Conservation (phyloP, 352 stramenopile species). For the Globisporangium nunn region DNA sequence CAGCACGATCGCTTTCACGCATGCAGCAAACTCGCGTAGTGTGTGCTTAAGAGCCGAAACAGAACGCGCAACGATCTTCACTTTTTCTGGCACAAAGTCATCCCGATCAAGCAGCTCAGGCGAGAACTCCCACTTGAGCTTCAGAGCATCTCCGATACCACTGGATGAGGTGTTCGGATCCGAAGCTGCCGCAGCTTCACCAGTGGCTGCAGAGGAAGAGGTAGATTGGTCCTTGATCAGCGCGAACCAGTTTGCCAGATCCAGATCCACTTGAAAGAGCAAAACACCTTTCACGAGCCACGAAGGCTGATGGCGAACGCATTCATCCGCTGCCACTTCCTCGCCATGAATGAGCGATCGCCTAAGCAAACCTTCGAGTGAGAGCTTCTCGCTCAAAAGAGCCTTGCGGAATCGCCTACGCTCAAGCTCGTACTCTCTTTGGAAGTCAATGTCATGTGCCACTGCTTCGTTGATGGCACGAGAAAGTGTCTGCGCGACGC, state of each 20-base stretch:
- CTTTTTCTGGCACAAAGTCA: constrained; percentile 35
- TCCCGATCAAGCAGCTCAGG: constrained; percentile 34
- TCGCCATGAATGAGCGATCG: neutral
- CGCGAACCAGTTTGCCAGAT: constrained; percentile 63
- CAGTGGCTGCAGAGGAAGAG: too few species aligned
- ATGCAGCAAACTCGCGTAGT: neutral
- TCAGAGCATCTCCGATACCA: neutral
- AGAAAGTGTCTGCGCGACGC: constrained; percentile 21
- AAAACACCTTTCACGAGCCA: constrained; percentile 18
- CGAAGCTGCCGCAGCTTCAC: neutral
- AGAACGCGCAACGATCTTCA: constrained; percentile 16
- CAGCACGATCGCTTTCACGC: constrained; percentile 25
- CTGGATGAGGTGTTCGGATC: neutral
- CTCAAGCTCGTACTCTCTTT: constrained; percentile 23
- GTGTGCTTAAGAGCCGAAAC: constrained; percentile 19
- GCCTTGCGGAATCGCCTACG: constrained; percentile 22
- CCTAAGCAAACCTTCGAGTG: constrained; percentile 17
- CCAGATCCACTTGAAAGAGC: constrained; percentile 58
- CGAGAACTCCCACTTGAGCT: constrained; percentile 34
- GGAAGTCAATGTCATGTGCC: constrained; percentile 18
- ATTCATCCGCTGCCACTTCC: neutral
- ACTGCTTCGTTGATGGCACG: constrained; percentile 39
- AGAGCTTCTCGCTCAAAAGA: constrained; percentile 25
- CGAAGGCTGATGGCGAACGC: neutral
- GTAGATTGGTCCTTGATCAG: constrained; percentile 16